These are phyloP conservation scores for Oidiodendron maius DNA, from an alignment of 495 filamentous ascomycete species.

Conservation along the genomic window DNA sequence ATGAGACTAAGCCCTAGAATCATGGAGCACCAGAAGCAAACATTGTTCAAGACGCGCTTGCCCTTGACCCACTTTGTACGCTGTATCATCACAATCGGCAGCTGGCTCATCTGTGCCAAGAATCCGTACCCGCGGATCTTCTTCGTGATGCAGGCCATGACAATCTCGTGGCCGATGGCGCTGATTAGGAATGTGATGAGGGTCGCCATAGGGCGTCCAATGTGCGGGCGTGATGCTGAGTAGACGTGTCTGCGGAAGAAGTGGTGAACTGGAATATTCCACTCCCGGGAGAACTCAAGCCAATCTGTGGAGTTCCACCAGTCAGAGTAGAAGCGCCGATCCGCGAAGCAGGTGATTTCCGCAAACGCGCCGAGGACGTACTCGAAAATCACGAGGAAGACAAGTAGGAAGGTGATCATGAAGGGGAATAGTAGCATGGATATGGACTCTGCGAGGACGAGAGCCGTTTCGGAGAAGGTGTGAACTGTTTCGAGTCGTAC, in stretches of 20 bases:
- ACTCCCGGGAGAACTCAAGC: constrained; percentile 96
- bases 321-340: constrained; percentile 93
- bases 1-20: constrained; percentile 76
- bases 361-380: constrained; percentile 93
- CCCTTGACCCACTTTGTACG: constrained; percentile 68
- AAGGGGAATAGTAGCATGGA: constrained; percentile 93
- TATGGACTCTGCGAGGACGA: constrained; percentile 89
- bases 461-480: constrained; percentile 56
- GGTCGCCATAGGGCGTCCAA: constrained; percentile 75
- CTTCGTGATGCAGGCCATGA: constrained; percentile 97
- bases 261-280: constrained; percentile 98
- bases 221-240: constrained; percentile 64
- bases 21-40: constrained; percentile 94
- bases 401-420: constrained; percentile 90
- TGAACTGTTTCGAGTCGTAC: constrained; percentile 52
- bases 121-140: constrained; percentile 94
- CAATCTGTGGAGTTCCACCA: constrained; percentile 91
- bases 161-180: constrained; percentile 85
- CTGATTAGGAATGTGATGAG: constrained; percentile 89
- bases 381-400: constrained; percentile 97
- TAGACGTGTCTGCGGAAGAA: constrained; percentile 96
- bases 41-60: constrained; percentile 77
- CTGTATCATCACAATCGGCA: constrained; percentile 90
- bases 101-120: constrained; percentile 88
- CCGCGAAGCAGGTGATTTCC: constrained; percentile 89